phyloP scores from a whole-genome alignment of 1,284 basidiomycete species.

The Ganoderma sp. region DNA sequence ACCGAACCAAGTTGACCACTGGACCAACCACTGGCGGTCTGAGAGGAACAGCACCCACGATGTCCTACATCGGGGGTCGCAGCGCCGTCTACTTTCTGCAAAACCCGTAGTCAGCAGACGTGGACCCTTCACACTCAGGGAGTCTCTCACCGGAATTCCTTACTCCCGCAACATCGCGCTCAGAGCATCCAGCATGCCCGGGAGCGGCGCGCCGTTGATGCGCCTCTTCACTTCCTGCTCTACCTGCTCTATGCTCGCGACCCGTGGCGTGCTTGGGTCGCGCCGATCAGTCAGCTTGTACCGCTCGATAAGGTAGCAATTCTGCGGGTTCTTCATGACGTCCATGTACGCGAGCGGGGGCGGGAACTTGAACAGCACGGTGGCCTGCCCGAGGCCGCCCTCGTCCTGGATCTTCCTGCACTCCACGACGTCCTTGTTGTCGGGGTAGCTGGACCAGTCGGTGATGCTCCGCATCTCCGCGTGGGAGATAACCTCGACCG shows the following conservation, averaged over 20 bases:
- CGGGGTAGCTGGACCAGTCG: neutral
- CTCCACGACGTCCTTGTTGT: neutral
- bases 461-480: neutral
- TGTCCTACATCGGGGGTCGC: too few relatives aligned
- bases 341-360: neutral
- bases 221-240: neutral
- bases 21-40: too few relatives aligned
- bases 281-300: neutral
- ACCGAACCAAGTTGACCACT: too few relatives aligned
- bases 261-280: neutral
- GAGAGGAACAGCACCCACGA: too few relatives aligned
- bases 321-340: neutral
- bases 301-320: too few relatives aligned
- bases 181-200: neutral
- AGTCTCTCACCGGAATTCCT: too few relatives aligned
- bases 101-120: too few relatives aligned
- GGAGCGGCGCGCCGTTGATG: neutral
- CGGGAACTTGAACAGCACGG: neutral
- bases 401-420: constrained; percentile 1
- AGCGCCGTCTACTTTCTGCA: too few relatives aligned
- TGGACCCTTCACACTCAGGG: too few relatives aligned
- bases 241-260: neutral
- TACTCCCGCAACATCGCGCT: neutral
- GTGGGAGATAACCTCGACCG: neutral
- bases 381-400: neutral